A percentile compares a stretch with the other conserved stretches of the same genome.
These are phyloP conservation scores for Cucurbitaria berberidis DNA, from an alignment of 2,329 filamentous ascomycete genomes.

Conservation along the genomic window DNA sequence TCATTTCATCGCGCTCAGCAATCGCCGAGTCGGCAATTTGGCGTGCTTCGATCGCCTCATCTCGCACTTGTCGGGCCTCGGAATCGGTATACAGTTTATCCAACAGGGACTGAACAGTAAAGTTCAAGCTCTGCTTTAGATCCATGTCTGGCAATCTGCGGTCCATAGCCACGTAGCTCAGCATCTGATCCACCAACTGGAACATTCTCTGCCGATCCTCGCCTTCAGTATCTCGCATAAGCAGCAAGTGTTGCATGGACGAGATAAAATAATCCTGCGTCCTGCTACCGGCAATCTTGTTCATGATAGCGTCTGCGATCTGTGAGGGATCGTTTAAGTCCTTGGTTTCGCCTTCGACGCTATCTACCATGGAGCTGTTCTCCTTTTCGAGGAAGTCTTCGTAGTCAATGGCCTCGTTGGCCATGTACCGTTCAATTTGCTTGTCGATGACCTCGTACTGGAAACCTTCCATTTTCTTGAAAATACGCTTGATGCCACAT, in stretches of 20 bases:
- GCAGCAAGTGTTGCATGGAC: constrained; percentile 89
- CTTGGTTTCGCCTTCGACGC: constrained; percentile 81
- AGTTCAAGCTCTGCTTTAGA: constrained; percentile 95
- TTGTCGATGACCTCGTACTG: constrained; percentile 99
- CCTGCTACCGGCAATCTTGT: constrained; percentile 79
- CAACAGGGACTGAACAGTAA: constrained; percentile 92
- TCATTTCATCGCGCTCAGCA: constrained; percentile 95
- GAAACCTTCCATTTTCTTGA: constrained; percentile 97
- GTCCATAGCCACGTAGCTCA: constrained; percentile 99
- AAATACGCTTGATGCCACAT: constrained; percentile 91
- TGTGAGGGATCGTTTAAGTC: constrained; percentile 92
- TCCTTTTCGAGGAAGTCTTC: constrained; percentile 95
- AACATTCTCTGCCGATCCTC: constrained; percentile 95
- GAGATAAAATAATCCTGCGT: constrained; percentile 96
- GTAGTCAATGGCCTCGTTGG: constrained; percentile 97
- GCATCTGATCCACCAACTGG: constrained; percentile 97
- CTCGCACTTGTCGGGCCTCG: constrained; percentile 87
- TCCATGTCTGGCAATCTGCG: constrained; percentile 94
- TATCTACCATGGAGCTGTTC: constrained; percentile 88
- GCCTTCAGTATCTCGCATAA: constrained; percentile 88
- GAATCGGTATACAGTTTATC: constrained; percentile 97
- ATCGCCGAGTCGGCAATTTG: constrained; percentile 96
- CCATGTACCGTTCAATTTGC: constrained; percentile 91
- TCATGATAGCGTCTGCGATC: constrained; percentile 92
- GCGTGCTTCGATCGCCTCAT: constrained; percentile 87